Percentiles rank a stretch among this genome's conserved stretches.
These are phyloP conservation scores for Dactylorhiza incarnata DNA, from an alignment of 106 monocot genomes.

Conservation along the genomic window DNA sequence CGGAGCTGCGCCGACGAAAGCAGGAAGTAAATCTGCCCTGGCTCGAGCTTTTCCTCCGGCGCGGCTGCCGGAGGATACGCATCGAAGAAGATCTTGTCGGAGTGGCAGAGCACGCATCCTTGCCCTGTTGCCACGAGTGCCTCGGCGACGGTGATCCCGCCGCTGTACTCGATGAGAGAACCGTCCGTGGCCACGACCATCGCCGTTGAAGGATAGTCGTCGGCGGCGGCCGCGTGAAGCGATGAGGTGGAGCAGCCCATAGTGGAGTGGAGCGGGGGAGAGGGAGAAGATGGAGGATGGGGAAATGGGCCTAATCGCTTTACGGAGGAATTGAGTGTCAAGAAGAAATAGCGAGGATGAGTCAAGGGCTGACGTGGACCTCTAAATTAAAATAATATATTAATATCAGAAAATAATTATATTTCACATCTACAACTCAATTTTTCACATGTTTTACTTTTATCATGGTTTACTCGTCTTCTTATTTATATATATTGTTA, in stretches of 20 bases:
- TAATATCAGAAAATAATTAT: too few species aligned
- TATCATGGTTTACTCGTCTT: too few species aligned
- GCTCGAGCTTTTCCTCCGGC: background rate
- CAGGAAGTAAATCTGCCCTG: slow-evolving; percentile 18
- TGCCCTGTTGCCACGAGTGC: background rate
- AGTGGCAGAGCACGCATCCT: background rate
- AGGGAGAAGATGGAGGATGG: too few species aligned
- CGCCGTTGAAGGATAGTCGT: background rate
- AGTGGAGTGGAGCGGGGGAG: background rate
- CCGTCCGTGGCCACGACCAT: background rate
- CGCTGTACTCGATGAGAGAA: background rate
- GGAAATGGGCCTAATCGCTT: too few species aligned
- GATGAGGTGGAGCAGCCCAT: slow-evolving; percentile 8
- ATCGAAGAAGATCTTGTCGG: slow-evolving; percentile 5
- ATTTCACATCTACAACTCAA: too few species aligned
- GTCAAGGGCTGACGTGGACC: too few species aligned
- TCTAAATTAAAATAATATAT: too few species aligned
- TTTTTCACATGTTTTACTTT: too few species aligned
- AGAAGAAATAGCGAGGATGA: too few species aligned
- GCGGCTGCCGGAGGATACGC: background rate
- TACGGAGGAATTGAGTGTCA: too few species aligned
- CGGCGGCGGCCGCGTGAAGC: background rate
- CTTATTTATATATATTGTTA: too few species aligned
- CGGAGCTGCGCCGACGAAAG: slow-evolving; percentile 7
- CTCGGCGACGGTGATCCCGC: background rate